These are phyloP conservation scores for Apiospora malaysiana DNA, from an alignment of 2,329 filamentous ascomycete species.

Conservation along the genomic window DNA sequence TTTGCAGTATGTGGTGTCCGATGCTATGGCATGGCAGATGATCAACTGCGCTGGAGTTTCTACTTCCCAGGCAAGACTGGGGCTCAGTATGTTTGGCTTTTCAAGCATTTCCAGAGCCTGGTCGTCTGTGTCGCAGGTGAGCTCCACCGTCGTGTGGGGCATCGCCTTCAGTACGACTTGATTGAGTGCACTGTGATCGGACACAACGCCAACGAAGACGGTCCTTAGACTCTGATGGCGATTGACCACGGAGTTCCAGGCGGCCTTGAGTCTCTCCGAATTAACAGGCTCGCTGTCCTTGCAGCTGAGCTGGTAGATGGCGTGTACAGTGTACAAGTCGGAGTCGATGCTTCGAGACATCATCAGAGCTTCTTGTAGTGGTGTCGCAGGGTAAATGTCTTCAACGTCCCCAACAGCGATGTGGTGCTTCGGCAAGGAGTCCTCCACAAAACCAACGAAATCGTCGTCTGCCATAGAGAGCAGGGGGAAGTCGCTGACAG, in stretches of 20 bases:
- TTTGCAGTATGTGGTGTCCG: conserved; percentile 30
- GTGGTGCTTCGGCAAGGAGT: conserved; percentile 25
- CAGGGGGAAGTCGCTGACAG: conserved; percentile 43
- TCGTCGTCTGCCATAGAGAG: conserved; percentile 38
- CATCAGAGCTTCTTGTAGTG: conserved; percentile 51
- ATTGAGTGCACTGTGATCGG: conserved; percentile 21
- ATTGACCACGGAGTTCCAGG: conserved; percentile 24
- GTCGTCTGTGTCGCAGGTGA: conserved; percentile 12
- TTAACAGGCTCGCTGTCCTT: not conserved
- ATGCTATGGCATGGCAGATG: conserved; percentile 29
- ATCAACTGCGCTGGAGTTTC: conserved; percentile 27
- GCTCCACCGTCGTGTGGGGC: conserved; percentile 9
- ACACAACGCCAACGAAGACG: conserved; percentile 20
- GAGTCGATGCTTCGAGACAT: conserved; percentile 23
- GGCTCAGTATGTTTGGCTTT: conserved; percentile 1
- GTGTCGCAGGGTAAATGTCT: conserved; percentile 60
- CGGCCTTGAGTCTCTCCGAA: conserved; percentile 14
- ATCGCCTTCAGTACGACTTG: conserved; percentile 21
- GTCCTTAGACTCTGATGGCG: conserved; percentile 24
- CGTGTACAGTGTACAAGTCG: conserved; percentile 17
- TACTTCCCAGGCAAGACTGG: conserved; percentile 33
- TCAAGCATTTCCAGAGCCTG: conserved; percentile 19
- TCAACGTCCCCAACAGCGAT: conserved; percentile 42
- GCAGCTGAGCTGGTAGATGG: conserved; percentile 16
- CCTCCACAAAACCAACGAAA: conserved; percentile 32